A percentile compares a stretch with the other conserved stretches of the same genome.
These are phyloP conservation scores for Sphaerosporella brunnea DNA, from an alignment of 495 filamentous ascomycete genomes.

Conservation along the genomic window DNA sequence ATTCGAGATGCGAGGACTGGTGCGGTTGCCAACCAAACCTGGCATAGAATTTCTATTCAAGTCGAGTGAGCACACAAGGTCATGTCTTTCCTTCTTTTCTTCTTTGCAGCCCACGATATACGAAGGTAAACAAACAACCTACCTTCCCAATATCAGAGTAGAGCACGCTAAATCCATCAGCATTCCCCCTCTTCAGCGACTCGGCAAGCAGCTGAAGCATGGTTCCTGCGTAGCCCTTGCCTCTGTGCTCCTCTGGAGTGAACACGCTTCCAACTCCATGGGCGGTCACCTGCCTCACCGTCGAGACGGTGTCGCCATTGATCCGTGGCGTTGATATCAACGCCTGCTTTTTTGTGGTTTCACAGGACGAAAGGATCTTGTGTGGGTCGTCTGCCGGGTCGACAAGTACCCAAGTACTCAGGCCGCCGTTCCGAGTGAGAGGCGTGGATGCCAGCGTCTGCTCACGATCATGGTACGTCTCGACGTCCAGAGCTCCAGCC, in stretches of 20 bases:
- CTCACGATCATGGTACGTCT: slow-evolving; percentile 66
- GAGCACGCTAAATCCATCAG: slow-evolving; percentile 39
- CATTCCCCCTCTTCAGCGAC: slow-evolving; percentile 26
- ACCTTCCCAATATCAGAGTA: slow-evolving; percentile 91
- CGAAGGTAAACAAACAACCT: slow-evolving; percentile 6
- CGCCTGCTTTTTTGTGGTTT: slow-evolving; percentile 62
- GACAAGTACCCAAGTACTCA: slow-evolving; percentile 77
- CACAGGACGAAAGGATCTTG: slow-evolving; percentile 59
- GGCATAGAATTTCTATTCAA: slow-evolving; percentile 51
- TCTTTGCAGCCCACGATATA: too few relatives aligned
- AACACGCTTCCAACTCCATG: slow-evolving; percentile 82
- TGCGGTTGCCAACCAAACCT: slow-evolving; percentile 64
- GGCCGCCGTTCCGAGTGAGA: slow-evolving; percentile 51
- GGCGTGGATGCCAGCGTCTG: slow-evolving; percentile 45
- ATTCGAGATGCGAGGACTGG: slow-evolving; percentile 48
- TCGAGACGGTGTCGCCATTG: slow-evolving; percentile 23
- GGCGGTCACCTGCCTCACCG: slow-evolving; percentile 45
- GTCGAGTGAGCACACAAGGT: background rate
- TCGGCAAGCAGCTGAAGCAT: slow-evolving; percentile 42
- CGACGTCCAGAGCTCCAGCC: slow-evolving; percentile 26
- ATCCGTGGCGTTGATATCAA: slow-evolving; percentile 30
- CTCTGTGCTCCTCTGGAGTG: slow-evolving; percentile 50
- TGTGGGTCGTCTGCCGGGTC: slow-evolving; percentile 32
- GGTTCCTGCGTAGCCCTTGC: slow-evolving; percentile 59
- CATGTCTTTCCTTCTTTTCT: too few relatives aligned